Evolutionary conservation across 192 early-diverging fungal genomes (phyloP).

Genomic region (Umbelopsis ramanniana): DNA sequence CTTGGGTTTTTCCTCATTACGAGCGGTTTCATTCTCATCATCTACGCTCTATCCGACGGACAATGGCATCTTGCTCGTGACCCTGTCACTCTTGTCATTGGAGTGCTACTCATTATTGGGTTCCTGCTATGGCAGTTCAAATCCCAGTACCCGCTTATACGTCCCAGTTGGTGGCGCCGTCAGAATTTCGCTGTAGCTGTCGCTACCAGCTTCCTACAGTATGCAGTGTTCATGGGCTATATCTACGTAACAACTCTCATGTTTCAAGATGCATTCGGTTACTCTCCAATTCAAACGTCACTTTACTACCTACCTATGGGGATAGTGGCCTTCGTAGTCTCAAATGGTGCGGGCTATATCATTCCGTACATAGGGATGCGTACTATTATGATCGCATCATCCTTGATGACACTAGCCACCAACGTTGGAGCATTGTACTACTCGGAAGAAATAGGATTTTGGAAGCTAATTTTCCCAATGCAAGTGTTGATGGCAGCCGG

Average conservation of each 20-base stretch:
- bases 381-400: neutral
- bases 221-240: conserved; percentile 43
- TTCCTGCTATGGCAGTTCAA: conserved; percentile 43
- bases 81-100: conserved; percentile 26
- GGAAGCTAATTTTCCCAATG: conserved; percentile 22
- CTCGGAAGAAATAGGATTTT: neutral
- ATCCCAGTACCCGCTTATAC: conserved; percentile 40
- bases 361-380: conserved; percentile 19
- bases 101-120: conserved; percentile 31
- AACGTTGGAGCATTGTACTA: conserved; percentile 7
- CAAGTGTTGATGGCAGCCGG: neutral
- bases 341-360: conserved; percentile 37
- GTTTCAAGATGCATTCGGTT: conserved; percentile 50
- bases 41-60: conserved; percentile 38
- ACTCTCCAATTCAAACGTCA: conserved; percentile 43
- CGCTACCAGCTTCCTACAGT: conserved; percentile 37
- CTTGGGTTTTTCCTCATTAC: conserved; percentile 33
- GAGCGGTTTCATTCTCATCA: conserved; percentile 33
- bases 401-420: neutral
- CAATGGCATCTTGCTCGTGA: conserved; percentile 25
- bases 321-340: conserved; percentile 38
- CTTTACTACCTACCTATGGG: conserved; percentile 45
- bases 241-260: conserved; percentile 48
- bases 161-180: conserved; percentile 42
- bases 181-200: conserved; percentile 46